A percentile compares a stretch with the other conserved stretches of the same genome.
These are phyloP conservation scores for Penicillium waksmanii DNA, from an alignment of 495 filamentous ascomycete species.

Conservation along the genomic window DNA sequence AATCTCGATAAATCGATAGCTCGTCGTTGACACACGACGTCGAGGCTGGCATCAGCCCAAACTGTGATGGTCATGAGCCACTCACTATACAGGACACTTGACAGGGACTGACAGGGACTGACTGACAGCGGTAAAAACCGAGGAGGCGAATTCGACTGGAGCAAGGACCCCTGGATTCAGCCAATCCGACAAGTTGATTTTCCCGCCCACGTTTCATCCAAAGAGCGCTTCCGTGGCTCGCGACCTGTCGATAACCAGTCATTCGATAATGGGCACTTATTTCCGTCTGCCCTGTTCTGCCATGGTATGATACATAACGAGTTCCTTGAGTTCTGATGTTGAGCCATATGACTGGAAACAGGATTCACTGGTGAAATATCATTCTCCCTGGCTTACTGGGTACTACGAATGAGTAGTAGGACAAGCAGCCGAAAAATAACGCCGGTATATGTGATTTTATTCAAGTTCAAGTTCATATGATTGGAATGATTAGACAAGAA, in stretches of 20 bases:
- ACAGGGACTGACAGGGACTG: conserved; percentile 17
- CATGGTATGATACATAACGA: neutral
- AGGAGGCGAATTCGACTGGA: conserved; percentile 24
- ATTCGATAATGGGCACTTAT: conserved; percentile 6
- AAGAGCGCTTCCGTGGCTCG: conserved; percentile 26
- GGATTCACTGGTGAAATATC: no score
- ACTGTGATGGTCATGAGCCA: conserved; percentile 5
- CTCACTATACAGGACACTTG: conserved; percentile 11
- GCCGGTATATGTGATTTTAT: neutral
- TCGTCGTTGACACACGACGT: conserved; percentile 13
- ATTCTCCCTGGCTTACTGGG: no score
- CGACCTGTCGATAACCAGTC: conserved; percentile 15
- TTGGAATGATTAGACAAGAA: neutral
- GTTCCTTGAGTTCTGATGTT: neutral
- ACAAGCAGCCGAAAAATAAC: no score
- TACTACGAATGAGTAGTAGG: no score
- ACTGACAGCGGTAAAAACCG: conserved; percentile 12
- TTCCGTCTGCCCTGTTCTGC: conserved; percentile 4
- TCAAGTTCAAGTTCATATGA: neutral
- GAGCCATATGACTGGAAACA: no score
- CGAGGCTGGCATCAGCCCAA: conserved; percentile 14
- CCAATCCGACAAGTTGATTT: conserved; percentile 17
- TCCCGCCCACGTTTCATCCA: conserved; percentile 14
- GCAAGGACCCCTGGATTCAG: conserved; percentile 2
- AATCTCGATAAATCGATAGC: neutral